Base-by-base conservation (phyloP, 352 stramenopile species). In the Globisporangium cederbergense region DNA sequence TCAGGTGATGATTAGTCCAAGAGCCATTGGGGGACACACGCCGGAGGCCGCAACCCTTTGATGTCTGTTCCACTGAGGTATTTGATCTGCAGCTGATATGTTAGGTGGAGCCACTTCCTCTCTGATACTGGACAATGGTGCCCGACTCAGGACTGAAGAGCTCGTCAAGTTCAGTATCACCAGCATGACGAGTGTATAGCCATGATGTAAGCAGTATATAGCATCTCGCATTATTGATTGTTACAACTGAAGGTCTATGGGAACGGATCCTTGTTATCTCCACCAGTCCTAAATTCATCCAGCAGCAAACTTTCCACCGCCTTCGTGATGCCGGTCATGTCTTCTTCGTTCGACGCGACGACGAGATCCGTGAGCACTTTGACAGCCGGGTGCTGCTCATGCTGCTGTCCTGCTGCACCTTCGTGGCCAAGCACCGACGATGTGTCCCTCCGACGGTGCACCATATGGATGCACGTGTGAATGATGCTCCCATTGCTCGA, bases 281-380 rank as follows among this genome's bases (percentile, higher is more conserved):
- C 22, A 4, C 47, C 47, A 16, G 40, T 5, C 40, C 10, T 46
- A 3, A 14, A 30, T 59, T 59, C 59, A 22, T 59, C 38, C 38
- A 65, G 38, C 22, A 65, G 42, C 10, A 65, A 22, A 40, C 18
- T 65, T 36, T 65, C 59, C n/a, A 58, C 40, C 7, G 59, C 40
- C 20, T 51, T 38, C 36, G 46, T 36, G 13, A 65, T 11, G 8
- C 30, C 51, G 11, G 2, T 25, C 34, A 60, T 20, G 25, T 60
- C 60, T 18, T 55, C 51, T 40, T 59, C 49, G 38, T 40, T 66
- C 25, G 16, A 49, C 28, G 53, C 40, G 4, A 59, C 7, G 10
- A 60, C 40, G 0, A 60, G 28, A 10, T 60, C 40, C 1, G 50
- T 65, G 11, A 65, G 13, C 34, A 36, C 10, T 9, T 13, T 18